Evolutionary conservation across 352 stramenopile genomes (phyloP).

Genomic region (Globisporangium canariense): DNA sequence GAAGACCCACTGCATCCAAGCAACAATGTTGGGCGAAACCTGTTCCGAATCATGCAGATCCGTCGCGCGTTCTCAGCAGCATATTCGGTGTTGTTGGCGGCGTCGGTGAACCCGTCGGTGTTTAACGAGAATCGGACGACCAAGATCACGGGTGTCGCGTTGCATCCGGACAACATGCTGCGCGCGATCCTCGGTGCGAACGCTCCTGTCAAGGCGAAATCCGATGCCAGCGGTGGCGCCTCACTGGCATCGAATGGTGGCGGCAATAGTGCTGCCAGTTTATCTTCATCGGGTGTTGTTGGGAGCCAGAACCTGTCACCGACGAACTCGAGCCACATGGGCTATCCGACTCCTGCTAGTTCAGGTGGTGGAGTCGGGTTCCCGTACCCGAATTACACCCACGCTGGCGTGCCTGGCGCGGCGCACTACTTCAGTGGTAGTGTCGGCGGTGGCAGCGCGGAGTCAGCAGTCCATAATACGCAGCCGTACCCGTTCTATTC

Average conservation of each 20-base stretch:
- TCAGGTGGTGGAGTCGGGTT: conserved; percentile 10
- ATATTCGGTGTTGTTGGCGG: conserved; percentile 62
- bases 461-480: conserved; percentile 7
- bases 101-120: conserved; percentile 46
- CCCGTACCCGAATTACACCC: conserved; percentile 19
- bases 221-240: conserved; percentile 21
- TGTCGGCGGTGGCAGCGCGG: conserved; percentile 1
- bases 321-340: conserved; percentile 20
- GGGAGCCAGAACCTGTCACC: conserved; percentile 13
- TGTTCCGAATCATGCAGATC: conserved; percentile 93
- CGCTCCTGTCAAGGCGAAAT: conserved; percentile 51
- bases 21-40: conserved; percentile 96
- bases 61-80: conserved; percentile 72
- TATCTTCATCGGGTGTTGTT: conserved; percentile 7
- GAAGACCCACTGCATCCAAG: conserved; percentile 91
- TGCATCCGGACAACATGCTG: conserved; percentile 81
- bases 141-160: conserved; percentile 55
- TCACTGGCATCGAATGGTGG: background rate
- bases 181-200: conserved; percentile 60
- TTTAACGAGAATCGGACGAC: conserved; percentile 56
- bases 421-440: conserved; percentile 18
- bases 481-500: conserved; percentile 20
- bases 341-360: conserved; percentile 11
- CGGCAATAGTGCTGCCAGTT: background rate
- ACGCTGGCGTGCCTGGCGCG: conserved; percentile 14